Evolutionary conservation across 192 early-diverging fungal species (phyloP), one percentile per base, ranked within the genome.

Genomic region (Funneliformis geosporum): DNA sequence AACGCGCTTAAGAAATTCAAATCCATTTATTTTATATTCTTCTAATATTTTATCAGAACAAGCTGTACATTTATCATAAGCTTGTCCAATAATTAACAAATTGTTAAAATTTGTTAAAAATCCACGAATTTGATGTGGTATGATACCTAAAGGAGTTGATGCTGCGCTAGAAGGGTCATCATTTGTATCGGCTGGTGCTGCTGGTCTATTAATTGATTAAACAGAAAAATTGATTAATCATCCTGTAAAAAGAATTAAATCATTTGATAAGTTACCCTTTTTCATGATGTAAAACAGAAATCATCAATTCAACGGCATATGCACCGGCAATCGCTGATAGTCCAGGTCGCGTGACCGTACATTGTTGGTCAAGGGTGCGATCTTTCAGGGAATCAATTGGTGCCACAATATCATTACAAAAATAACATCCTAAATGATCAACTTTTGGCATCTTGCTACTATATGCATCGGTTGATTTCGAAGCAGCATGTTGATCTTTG

Each of bases 341-440:
- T 5, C 98, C 98, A 5, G 98, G 98, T 23, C 98, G 88, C 3
- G 98, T 97, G 7, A 99, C 98, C 0, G 98, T 99, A 82, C 98
- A 99, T 89, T 97, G 95, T 82, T 99, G 98, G 82, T 99, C 98
- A 64, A 99, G 86, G 0, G 97, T 97, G 46, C 98, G 89, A 84
- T 97, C 96, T 12, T 90, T 92, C 7, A 98, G 87, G 21, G 98
- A 98, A 85, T 99, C 96, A 0, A 91, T 89, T 3, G 98, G 97
- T n/a, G 95, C 96, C 21, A 99, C 96, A 74, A 99, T 91, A 79
- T 99, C 98, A 83, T 97, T 97, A 87, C 98, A 99, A 78, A 95
- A 99, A 81, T 99, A 99, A 79, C 98, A 99, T 11, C 98, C 98
- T 18, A 99, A 87, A 0, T 84, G 78, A 23, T 33, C n/a, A 43